Evolutionary conservation across 2,329 filamentous ascomycete species (phyloP), one percentile per base, ranked within the genome.

Genomic region (Knufia petricola): DNA sequence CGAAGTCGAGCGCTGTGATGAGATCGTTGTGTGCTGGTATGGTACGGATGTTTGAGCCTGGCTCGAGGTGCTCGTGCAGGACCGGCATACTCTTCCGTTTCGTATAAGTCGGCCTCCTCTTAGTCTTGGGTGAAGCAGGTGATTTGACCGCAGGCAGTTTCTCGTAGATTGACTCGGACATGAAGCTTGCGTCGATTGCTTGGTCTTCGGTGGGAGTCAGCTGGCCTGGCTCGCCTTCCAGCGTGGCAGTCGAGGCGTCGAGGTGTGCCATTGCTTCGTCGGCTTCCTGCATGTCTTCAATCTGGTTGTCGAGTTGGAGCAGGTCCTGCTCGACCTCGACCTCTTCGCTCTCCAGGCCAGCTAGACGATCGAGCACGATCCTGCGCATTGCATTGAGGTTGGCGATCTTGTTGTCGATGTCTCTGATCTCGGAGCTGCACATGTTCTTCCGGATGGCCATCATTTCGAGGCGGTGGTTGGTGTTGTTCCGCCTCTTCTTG

Each of bases 141-240:
- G 55, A 55, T 13, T 49, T 24, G 17, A 52, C 51, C 1, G 71
- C 69, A 0, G 89, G 87, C 7, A 98, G 71, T 67, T 95, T 95
- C 58, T 94, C 85, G 65, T 96, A 98, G 58, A 98, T 87, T 10
- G 89, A 95, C 65, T 95, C 87, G 2, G 92, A 95, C 92, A 96
- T 96, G 71, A 96, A 98, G 1, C 77, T 77, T 4, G 72, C 71
- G 56, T 75, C 71, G 59, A 70, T 69, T 41, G 68, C 68, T 50
- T 67, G 64, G 41, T 31, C 41, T 32, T 69, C 71, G 12, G 56
- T 66, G 62, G 84, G 15, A 56, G 64, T 46, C 64, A 64, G 46
- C 64, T 64, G 36, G 63, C 69, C 20, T 60, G 64, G 17, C 4
- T n/a, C 32, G 7, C 6, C 13, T 37, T 54, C 48, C 40, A 54